These are phyloP conservation scores for Ambrosiella xylebori DNA, from an alignment of 2,329 filamentous ascomycete genomes.

Conservation along the genomic window DNA sequence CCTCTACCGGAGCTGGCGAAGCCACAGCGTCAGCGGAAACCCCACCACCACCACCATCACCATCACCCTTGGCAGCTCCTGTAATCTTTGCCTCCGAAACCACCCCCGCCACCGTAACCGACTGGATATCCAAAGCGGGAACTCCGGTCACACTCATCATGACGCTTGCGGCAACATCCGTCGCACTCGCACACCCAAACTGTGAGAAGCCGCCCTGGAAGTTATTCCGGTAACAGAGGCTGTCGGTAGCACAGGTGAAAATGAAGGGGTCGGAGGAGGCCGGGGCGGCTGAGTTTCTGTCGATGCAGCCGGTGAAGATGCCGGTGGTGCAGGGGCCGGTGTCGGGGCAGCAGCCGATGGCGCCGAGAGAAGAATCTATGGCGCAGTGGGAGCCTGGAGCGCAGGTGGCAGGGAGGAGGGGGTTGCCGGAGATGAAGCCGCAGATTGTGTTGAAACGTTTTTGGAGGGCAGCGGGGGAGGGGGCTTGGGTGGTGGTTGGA, in stretches of 20 bases:
- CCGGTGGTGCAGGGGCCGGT: conserved; percentile 32
- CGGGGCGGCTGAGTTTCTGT: conserved; percentile 31
- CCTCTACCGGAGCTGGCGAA: background rate
- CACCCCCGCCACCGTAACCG: conserved; percentile 26
- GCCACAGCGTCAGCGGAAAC: background rate
- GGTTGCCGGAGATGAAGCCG: conserved; percentile 37
- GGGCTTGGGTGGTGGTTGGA: conserved; percentile 9
- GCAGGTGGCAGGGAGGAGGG: conserved; percentile 37
- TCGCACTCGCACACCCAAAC: conserved; percentile 36
- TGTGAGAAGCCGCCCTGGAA: conserved; percentile 39
- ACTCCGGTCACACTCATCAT: conserved; percentile 28
- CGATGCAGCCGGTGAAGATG: conserved; percentile 41
- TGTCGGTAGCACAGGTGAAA: conserved; percentile 33
- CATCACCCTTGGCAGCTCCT: background rate
- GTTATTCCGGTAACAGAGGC: conserved; percentile 38
- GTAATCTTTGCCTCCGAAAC: conserved; percentile 14
- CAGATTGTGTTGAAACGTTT: conserved; percentile 62
- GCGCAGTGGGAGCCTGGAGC: conserved; percentile 41
- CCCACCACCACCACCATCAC: conserved; percentile 16
- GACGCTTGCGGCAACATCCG: conserved; percentile 31
- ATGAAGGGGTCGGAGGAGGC: conserved; percentile 38
- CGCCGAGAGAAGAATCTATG: conserved; percentile 29
- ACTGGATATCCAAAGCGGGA: conserved; percentile 18
- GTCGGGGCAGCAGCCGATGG: conserved; percentile 41
- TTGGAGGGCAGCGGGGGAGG: conserved; percentile 27